Evolutionary conservation across 352 stramenopile species (phyloP).

Genomic region (Pythium rhizo-oryzae): DNA sequence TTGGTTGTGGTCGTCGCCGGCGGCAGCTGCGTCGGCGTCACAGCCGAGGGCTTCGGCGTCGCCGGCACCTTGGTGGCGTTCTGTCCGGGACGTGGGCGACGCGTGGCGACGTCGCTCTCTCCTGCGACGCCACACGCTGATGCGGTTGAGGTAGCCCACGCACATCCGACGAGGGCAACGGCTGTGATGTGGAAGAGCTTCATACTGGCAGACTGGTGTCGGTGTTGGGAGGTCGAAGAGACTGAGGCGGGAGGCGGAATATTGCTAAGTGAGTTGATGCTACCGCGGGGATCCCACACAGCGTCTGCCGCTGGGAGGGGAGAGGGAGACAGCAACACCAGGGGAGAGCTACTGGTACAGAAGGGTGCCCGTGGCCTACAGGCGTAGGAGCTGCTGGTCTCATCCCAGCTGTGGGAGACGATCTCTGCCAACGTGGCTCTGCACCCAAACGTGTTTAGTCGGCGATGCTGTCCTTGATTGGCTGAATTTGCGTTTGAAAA

Average conservation of each 20-base stretch:
- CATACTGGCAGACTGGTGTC: background rate
- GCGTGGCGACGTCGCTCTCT: background rate
- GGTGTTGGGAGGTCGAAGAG: slow-evolving; percentile 1
- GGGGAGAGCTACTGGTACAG: too few relatives aligned
- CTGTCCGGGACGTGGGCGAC: background rate
- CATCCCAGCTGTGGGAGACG: too few relatives aligned
- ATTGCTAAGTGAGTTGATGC: too few relatives aligned
- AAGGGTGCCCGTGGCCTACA: too few relatives aligned
- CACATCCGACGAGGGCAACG: background rate
- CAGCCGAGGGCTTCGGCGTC: background rate
- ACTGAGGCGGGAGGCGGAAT: background rate
- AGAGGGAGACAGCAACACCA: too few relatives aligned
- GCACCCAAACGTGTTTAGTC: too few relatives aligned
- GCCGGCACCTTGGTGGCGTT: too few relatives aligned
- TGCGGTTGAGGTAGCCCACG: background rate
- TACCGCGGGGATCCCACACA: too few relatives aligned
- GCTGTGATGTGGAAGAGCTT: background rate
- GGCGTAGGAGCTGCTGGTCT: too few relatives aligned
- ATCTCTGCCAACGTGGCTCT: slow-evolving; percentile 2
- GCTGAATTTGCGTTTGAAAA: too few relatives aligned
- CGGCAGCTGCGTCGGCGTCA: background rate
- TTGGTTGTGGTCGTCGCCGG: background rate
- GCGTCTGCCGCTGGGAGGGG: too few relatives aligned
- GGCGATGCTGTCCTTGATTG: too few relatives aligned
- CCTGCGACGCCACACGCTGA: background rate